These are phyloP conservation scores for Pythium aristosporum DNA, from an alignment of 352 stramenopile genomes.

Conservation along the genomic window DNA sequence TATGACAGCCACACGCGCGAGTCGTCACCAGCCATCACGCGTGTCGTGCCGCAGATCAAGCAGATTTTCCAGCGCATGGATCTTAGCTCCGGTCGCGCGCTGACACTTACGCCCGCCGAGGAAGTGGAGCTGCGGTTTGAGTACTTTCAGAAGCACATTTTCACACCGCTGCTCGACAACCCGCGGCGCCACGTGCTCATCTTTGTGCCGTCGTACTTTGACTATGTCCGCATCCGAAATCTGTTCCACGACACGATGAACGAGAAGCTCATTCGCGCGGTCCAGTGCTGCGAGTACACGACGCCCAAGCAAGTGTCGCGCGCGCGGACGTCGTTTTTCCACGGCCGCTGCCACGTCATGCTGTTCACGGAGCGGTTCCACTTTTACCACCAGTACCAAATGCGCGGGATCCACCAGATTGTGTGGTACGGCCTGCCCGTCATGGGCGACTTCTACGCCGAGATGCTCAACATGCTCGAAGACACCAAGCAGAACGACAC, in stretches of 20 bases:
- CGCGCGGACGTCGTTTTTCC: constrained; percentile 71
- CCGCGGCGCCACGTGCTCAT: constrained; percentile 74
- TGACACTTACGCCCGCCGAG: constrained; percentile 31
- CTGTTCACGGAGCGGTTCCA: constrained; percentile 85
- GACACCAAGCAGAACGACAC: constrained; percentile 22
- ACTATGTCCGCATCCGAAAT: constrained; percentile 87
- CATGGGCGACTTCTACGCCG: constrained; percentile 70
- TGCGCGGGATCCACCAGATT: constrained; percentile 75
- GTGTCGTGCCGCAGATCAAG: constrained; percentile 67
- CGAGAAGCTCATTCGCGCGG: constrained; percentile 65
- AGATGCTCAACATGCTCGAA: constrained; percentile 80
- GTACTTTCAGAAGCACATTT: constrained; percentile 80
- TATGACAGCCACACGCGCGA: constrained; percentile 45
- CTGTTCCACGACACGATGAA: constrained; percentile 74
- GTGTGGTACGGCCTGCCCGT: constrained; percentile 74
- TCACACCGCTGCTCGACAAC: constrained; percentile 66
- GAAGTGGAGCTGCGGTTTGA: constrained; percentile 70
- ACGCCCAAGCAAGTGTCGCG: constrained; percentile 61
- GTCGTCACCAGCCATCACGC: constrained; percentile 53
- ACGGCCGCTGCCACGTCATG: constrained; percentile 75
- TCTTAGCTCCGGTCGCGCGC: constrained; percentile 19
- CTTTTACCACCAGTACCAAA: constrained; percentile 84
- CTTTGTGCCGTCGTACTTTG: constrained; percentile 83
- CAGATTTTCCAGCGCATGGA: constrained; percentile 85
- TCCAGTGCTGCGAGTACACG: constrained; percentile 81